phyloP scores from a whole-genome alignment of 1,139 yeast species.

The Saccharomyces hybrid region DNA sequence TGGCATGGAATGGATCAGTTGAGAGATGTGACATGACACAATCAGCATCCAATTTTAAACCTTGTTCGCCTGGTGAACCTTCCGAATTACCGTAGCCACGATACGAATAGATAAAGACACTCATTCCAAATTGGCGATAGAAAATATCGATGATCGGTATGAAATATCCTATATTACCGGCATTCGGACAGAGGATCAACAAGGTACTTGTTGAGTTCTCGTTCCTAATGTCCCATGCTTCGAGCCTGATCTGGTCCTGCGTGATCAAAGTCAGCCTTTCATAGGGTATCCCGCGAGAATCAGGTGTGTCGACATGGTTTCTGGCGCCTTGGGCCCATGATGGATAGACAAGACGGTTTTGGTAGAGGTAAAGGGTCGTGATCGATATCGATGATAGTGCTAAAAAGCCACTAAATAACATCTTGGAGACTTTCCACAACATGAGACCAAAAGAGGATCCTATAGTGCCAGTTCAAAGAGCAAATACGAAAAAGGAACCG shows the following conservation, averaged over 20 bases:
- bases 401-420: conserved; percentile 28
- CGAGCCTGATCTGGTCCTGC: conserved; percentile 52
- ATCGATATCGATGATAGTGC: conserved; percentile 36
- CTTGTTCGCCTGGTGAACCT: conserved; percentile 69
- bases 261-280: conserved; percentile 58
- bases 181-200: conserved; percentile 80
- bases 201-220: conserved; percentile 53
- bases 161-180: conserved; percentile 93
- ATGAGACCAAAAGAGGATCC: conserved; percentile 3
- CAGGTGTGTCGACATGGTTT: conserved; percentile 72
- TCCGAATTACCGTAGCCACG: conserved; percentile 87
- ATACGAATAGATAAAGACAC: conserved; percentile 80
- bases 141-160: conserved; percentile 74
- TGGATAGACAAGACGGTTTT: conserved; percentile 70
- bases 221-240: conserved; percentile 40
- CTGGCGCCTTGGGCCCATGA: conserved; percentile 73
- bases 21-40: conserved; percentile 56
- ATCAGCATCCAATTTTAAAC: conserved; percentile 77
- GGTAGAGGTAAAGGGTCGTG: conserved; percentile 58
- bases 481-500: not conserved
- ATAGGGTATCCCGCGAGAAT: conserved; percentile 58
- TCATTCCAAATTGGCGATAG: conserved; percentile 56
- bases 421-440: conserved; percentile 18
- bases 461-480: not conserved
- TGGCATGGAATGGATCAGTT: conserved; percentile 43